Conservation (phyloP, 768 basidiomycete species). For the Mycena pura region DNA sequence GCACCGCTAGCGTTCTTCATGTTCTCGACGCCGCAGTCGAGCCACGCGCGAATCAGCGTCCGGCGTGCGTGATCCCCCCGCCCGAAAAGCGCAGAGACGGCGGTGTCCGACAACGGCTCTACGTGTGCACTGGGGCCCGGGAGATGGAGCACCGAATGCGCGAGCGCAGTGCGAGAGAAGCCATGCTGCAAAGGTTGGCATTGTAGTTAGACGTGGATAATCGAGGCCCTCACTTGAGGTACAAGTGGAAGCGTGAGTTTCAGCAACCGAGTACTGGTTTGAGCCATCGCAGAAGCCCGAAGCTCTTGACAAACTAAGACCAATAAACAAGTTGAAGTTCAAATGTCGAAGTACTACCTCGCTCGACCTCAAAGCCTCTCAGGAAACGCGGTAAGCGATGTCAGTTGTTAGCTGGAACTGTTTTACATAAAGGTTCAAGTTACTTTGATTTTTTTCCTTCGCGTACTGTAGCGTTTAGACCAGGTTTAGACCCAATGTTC, state of each 20-base stretch:
- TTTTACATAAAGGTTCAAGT: too few species aligned
- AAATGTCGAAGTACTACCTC: too few species aligned
- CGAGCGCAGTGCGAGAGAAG: constrained; percentile 75
- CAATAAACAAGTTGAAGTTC: neutral
- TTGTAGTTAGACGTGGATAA: neutral
- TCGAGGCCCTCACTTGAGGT: constrained; percentile 12
- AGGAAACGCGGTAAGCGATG: too few species aligned
- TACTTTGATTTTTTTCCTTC: too few species aligned
- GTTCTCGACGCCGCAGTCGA: constrained; percentile 63
- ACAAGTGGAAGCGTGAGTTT: constrained; percentile 71
- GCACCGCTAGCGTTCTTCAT: constrained; percentile 46
- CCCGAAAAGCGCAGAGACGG: constrained; percentile 79
- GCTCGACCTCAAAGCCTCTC: too few species aligned
- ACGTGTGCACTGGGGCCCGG: constrained; percentile 56
- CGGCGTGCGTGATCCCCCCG: constrained; percentile 67
- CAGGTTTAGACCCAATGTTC: too few species aligned
- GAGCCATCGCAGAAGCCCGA: neutral
- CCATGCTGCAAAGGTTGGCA: constrained; percentile 55
- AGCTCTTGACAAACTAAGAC: neutral
- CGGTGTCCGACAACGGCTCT: constrained; percentile 70
- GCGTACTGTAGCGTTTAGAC: too few species aligned
- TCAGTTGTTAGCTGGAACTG: too few species aligned
- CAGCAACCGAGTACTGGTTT: constrained; percentile 51
- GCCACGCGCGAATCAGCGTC: constrained; percentile 74
- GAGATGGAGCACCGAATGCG: constrained; percentile 65